Conservation (phyloP, 202 grass and related monocot species). For the Carex arenaria region DNA sequence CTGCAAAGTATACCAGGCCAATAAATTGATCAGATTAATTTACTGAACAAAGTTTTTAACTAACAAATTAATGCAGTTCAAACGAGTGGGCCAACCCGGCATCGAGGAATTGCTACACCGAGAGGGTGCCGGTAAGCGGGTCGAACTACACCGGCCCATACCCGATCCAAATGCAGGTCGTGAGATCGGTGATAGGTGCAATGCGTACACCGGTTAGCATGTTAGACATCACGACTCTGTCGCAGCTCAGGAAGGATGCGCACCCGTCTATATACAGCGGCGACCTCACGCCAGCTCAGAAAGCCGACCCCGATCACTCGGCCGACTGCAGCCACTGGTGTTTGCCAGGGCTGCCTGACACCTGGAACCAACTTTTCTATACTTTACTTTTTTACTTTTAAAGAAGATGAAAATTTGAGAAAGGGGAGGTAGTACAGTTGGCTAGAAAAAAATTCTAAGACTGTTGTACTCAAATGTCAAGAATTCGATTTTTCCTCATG, state of each 20-base stretch:
- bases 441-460: too few species aligned
- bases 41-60: neutral
- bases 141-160: conserved; percentile 35
- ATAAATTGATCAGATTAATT: neutral
- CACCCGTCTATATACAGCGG: conserved; percentile 85
- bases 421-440: neutral
- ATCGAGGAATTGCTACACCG: conserved; percentile 73
- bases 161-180: conserved; percentile 35
- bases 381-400: conserved; percentile 55
- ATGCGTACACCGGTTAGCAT: conserved; percentile 45
- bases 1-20: neutral
- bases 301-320: conserved; percentile 41
- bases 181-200: conserved; percentile 39
- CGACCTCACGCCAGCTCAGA: conserved; percentile 57
- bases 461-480: too few species aligned
- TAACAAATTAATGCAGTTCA: conserved; percentile 29
- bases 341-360: conserved; percentile 80
- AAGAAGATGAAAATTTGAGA: neutral
- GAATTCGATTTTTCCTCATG: too few species aligned
- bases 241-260: conserved; percentile 65
- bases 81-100: conserved; percentile 55
- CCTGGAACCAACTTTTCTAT: conserved; percentile 94
- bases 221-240: conserved; percentile 62
- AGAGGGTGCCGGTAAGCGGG: conserved; percentile 39
- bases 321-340: conserved; percentile 94